Percentiles rank a stretch among this genome's conserved stretches.
These are phyloP conservation scores for Gonium pectorale DNA, from an alignment of 139 green algal species.

Conservation along the genomic window DNA sequence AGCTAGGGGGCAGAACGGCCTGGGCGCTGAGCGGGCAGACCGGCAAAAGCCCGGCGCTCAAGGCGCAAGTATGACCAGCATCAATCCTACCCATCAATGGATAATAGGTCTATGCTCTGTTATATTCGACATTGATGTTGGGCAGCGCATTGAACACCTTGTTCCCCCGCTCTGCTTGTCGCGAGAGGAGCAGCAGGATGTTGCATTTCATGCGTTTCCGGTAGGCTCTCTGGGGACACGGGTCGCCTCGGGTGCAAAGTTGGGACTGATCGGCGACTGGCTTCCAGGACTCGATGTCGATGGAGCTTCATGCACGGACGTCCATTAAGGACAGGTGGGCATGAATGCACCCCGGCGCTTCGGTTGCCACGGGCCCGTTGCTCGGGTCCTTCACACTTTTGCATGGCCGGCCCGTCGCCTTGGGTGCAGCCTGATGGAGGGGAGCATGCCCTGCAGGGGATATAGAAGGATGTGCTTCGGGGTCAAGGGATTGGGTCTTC, in stretches of 20 bases:
- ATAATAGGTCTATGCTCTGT: conserved; percentile 65
- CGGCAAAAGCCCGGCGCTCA: too few relatives aligned
- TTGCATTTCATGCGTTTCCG: conserved; percentile 79
- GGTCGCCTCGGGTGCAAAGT: background rate
- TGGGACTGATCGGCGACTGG: background rate
- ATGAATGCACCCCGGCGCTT: too few relatives aligned
- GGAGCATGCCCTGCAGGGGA: too few relatives aligned
- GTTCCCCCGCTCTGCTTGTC: conserved; percentile 58
- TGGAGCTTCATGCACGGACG: conserved; percentile 70
- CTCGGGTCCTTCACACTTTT: too few relatives aligned
- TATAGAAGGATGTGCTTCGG: too few relatives aligned
- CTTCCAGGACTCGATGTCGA: conserved; percentile 60
- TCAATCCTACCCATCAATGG: conserved; percentile 44
- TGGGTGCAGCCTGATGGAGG: too few relatives aligned
- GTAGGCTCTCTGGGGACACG: conserved; percentile 45
- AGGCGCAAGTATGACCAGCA: background rate
- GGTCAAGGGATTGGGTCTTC: too few relatives aligned
- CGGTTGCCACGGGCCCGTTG: too few relatives aligned
- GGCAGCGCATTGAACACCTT: conserved; percentile 65
- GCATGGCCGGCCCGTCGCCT: too few relatives aligned
- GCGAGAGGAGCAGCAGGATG: conserved; percentile 58
- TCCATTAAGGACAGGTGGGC: conserved; percentile 75
- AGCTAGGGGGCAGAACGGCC: too few relatives aligned
- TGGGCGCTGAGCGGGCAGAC: too few relatives aligned
- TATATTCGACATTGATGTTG: conserved; percentile 79